Evolutionary conservation across 202 grass and related monocot genomes (phyloP), one percentile per base, ranked within the genome.

Genomic region (Carex arenaria): DNA sequence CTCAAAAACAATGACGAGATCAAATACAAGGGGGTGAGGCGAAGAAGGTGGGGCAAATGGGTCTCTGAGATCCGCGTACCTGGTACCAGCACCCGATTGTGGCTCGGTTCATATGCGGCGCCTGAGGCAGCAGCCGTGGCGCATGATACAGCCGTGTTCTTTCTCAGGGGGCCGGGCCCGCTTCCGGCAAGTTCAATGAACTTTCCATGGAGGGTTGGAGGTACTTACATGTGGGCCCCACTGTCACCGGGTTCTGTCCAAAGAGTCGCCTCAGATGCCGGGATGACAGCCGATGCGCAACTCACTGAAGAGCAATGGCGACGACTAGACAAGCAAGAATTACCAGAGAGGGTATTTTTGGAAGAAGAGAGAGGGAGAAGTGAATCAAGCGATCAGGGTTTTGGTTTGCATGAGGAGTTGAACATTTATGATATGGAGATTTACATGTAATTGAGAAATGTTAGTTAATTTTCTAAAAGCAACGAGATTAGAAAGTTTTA

Each of bases 91-190:
- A 78, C 91, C 56, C 83, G 90, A 42, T 84, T 94, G 54, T 94
- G 90, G 90, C 90, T 92, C 31, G 92, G 90, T 5, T 92, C 90
- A 51, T 94, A 92, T 86, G 80, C 89, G 5, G 78, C 87, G 19
- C 76, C 90, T 2, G 92, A 94, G 92, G 92, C 92, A 49, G 92
- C 92, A 47, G 92, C 92, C 79, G 87, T 94, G 77, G 85, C 92
- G 32, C 92, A 94, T 77, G 92, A 94, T 78, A 79, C 87, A 2
- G 89, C 89, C 15, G 87, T 87, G 0, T 92, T 80, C 90, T 86
- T 90, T 87, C 92, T 94, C 60, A 84, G 78, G 55, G n/a, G 85
- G 40, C 15, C 20, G 40, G n/a, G 40, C 11, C 31, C 4, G 4
- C 13, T 43, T 18, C 53, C 43, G 3, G 2, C 23, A 19, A 18